A percentile compares a stretch with the other conserved stretches of the same genome.
Evolutionary conservation across 1,139 yeast genomes (phyloP).

Genomic region (Ashbya aceris): DNA sequence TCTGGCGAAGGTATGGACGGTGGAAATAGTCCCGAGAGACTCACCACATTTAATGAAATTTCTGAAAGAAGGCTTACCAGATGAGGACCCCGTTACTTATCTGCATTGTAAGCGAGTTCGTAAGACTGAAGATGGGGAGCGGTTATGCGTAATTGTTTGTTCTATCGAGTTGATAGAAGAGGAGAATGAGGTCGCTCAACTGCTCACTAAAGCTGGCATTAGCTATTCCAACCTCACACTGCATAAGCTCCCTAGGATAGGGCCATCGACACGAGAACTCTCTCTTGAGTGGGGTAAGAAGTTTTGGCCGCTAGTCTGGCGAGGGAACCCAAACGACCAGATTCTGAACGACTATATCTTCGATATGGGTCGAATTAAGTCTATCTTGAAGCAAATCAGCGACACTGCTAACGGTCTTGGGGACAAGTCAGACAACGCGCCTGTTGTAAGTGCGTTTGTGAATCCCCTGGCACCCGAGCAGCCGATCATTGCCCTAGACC

Average conservation of each 20-base stretch:
- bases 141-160: slow-evolving; percentile 32
- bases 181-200: slow-evolving; percentile 11
- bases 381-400: slow-evolving; percentile 33
- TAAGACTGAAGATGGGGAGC: slow-evolving; percentile 14
- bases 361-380: slow-evolving; percentile 38
- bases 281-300: slow-evolving; percentile 52
- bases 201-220: slow-evolving; percentile 16
- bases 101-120: slow-evolving; percentile 39
- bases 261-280: slow-evolving; percentile 57
- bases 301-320: slow-evolving; percentile 90
- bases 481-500: slow-evolving; percentile 34
- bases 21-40: slow-evolving; percentile 37
- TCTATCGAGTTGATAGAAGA: slow-evolving; percentile 19
- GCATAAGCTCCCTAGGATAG: slow-evolving; percentile 38
- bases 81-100: slow-evolving; percentile 33
- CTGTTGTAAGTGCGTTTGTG: slow-evolving; percentile 25
- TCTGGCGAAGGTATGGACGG: slow-evolving; percentile 50
- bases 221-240: slow-evolving; percentile 23
- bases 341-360: slow-evolving; percentile 45
- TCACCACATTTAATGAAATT: slow-evolving; percentile 33
- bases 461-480: slow-evolving; percentile 31
- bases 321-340: slow-evolving; percentile 82
- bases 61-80: slow-evolving; percentile 19
- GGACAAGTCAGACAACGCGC: slow-evolving; percentile 9
- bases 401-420: slow-evolving; percentile 21